Percentiles rank a stretch among this genome's conserved stretches.
phyloP scores from a whole-genome alignment of 2,329 filamentous ascomycete species.

The Alternaria ventricosa region DNA sequence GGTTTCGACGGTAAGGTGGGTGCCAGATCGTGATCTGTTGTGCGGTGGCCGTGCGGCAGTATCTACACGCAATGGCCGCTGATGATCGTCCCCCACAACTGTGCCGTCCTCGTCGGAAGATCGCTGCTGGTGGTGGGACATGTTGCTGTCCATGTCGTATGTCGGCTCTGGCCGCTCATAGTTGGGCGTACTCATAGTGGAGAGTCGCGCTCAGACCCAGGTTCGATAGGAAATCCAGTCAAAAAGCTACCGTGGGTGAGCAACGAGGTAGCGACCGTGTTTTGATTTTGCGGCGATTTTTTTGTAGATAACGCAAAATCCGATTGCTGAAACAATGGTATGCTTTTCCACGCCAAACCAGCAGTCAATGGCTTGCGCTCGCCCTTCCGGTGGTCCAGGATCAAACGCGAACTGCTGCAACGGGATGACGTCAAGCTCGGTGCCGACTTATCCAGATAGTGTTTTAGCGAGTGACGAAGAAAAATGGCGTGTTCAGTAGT shows the following conservation, averaged over 20 bases:
- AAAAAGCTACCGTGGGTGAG: neutral
- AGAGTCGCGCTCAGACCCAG: constrained; percentile 4
- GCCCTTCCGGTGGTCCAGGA: constrained; percentile 1
- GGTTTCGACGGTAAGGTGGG: constrained; percentile 58
- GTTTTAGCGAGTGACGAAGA: constrained; percentile 6
- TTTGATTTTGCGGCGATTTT: neutral
- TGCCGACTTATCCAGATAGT: neutral
- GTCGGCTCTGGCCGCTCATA: constrained; percentile 45
- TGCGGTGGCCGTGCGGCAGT: constrained; percentile 13
- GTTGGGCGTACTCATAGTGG: constrained; percentile 45
- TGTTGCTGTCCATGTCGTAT: constrained; percentile 43
- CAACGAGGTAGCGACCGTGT: neutral
- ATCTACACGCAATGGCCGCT: constrained; percentile 25
- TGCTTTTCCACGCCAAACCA: neutral
- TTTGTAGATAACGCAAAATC: neutral
- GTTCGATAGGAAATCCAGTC: neutral
- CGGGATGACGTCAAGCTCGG: constrained; percentile 14
- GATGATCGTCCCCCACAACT: constrained; percentile 44
- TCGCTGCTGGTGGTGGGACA: constrained; percentile 31
- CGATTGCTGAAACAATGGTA: neutral
- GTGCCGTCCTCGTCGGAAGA: constrained; percentile 50
- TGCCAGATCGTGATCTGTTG: constrained; percentile 41
- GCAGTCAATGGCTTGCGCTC: constrained; percentile 7
- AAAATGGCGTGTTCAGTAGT: neutral
- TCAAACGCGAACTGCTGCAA: neutral